Conservation (phyloP, 257 asterid species). For the Fraxinus anomala region DNA sequence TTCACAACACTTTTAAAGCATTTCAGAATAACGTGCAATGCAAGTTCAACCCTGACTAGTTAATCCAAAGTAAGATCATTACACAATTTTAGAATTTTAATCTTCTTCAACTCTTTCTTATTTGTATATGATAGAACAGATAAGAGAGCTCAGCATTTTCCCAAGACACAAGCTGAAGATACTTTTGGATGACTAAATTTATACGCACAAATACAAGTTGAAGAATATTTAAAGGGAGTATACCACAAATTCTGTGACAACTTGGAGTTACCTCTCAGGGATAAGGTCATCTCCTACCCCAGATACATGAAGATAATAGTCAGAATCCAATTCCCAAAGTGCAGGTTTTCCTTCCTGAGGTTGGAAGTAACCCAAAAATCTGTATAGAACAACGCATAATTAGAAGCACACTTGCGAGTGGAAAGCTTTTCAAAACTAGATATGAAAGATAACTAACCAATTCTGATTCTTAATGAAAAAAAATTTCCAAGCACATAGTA, state of each 20-base stretch:
- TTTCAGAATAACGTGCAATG: too few relatives aligned
- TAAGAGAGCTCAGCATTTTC: not conserved
- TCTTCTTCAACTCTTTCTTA: not conserved
- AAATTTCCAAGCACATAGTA: slow-evolving; percentile 14
- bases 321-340: slow-evolving; percentile 98
- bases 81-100: not conserved
- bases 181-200: not conserved
- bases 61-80: not conserved
- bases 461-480: slow-evolving; percentile 21
- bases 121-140: not conserved
- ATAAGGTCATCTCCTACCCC: slow-evolving; percentile 87
- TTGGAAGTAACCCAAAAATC: slow-evolving; percentile 96
- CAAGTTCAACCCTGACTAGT: too few relatives aligned
- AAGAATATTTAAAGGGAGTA: not conserved
- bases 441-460: not conserved
- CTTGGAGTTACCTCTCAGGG: slow-evolving; percentile 62
- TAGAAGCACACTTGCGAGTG: slow-evolving; percentile 20
- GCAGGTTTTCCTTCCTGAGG: slow-evolving; percentile 99
- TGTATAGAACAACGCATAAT: slow-evolving; percentile 41
- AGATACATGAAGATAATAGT: slow-evolving; percentile 96
- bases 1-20: too few relatives aligned
- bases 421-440: slow-evolving; percentile 17
- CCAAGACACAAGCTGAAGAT: not conserved
- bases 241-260: slow-evolving; percentile 4
- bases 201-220: not conserved